Evolutionary conservation across 352 stramenopile genomes (phyloP).

Genomic region (Phytopythium cucurbitacearum): DNA sequence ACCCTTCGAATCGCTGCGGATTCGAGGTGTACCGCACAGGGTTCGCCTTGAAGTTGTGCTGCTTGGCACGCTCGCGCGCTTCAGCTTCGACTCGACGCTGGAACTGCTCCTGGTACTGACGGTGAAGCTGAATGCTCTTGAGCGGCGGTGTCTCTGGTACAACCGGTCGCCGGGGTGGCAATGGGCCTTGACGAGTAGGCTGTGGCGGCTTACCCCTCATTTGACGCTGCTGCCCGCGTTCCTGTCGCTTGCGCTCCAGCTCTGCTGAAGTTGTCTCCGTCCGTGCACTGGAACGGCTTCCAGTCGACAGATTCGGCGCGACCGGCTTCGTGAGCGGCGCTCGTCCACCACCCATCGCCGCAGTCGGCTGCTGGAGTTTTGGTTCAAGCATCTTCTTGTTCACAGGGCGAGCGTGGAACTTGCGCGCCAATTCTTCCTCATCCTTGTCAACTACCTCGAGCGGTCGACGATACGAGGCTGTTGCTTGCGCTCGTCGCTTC

Average conservation of each 20-base stretch:
- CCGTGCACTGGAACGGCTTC: constrained; percentile 27
- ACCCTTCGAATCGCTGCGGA: constrained; percentile 59
- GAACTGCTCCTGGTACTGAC: constrained; percentile 69
- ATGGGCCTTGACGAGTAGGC: constrained; percentile 24
- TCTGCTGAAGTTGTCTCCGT: constrained; percentile 21
- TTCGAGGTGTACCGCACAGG: constrained; percentile 56
- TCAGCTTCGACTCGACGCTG: constrained; percentile 53
- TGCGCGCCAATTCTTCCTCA: constrained; percentile 61
- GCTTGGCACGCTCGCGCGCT: constrained; percentile 44
- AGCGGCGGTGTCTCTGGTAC: constrained; percentile 69
- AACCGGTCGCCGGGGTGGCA: constrained; percentile 26
- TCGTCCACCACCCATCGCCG: constrained; percentile 23
- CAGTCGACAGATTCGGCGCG: constrained; percentile 42
- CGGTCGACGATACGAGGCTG: constrained; percentile 44
- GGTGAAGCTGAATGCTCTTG: constrained; percentile 67
- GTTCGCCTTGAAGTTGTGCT: constrained; percentile 68
- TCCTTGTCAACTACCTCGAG: constrained; percentile 66
- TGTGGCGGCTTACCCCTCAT: neutral
- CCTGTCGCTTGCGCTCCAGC: constrained; percentile 38
- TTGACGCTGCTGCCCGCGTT: constrained; percentile 27
- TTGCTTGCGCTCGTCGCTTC: constrained; percentile 39
- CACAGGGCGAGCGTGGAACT: constrained; percentile 75
- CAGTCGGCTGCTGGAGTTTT: constrained; percentile 21
- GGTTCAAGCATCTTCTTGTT: constrained; percentile 48
- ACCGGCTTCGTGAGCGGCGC: constrained; percentile 32